A percentile compares a stretch with the other conserved stretches of the same genome.
Conservation (phyloP, 2,329 filamentous ascomycete genomes). For the Aspergillus neoniger region DNA sequence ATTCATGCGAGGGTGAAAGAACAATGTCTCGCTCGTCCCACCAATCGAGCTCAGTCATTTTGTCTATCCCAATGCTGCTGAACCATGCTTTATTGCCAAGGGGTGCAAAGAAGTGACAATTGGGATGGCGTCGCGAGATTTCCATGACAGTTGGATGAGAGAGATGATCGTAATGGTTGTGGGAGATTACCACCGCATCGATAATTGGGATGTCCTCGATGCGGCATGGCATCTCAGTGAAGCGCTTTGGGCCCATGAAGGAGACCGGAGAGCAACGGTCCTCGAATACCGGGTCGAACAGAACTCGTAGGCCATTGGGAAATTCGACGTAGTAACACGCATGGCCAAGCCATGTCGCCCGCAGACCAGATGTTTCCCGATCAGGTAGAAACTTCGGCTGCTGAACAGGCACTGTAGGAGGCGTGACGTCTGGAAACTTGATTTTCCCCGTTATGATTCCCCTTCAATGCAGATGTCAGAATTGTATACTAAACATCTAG, state of each 20-base stretch:
- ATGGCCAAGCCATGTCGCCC: conserved; percentile 93
- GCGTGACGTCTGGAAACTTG: conserved; percentile 63
- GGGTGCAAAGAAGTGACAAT: conserved; percentile 85
- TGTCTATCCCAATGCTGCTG: conserved; percentile 64
- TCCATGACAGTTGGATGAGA: conserved; percentile 73
- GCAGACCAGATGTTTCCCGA: conserved; percentile 62
- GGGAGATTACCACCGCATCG: conserved; percentile 69
- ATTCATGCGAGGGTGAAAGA: conserved; percentile 50
- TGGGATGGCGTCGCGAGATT: conserved; percentile 69
- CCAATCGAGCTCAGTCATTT: conserved; percentile 91
- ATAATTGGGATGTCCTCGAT: conserved; percentile 71
- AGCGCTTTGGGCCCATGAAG: conserved; percentile 72
- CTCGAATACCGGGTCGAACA: conserved; percentile 94
- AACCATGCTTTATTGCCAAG: conserved; percentile 86
- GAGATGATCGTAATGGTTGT: conserved; percentile 92
- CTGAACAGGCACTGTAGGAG: conserved; percentile 66
- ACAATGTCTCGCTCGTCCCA: conserved; percentile 82
- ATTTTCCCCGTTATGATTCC: conserved; percentile 48
- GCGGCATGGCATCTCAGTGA: conserved; percentile 73
- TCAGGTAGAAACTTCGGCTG: conserved; percentile 67
- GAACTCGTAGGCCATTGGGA: conserved; percentile 77
- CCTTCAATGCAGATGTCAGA: background rate
- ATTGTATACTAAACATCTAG: background rate
- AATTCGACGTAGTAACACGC: conserved; percentile 94
- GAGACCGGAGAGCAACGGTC: conserved; percentile 78